phyloP scores from a whole-genome alignment of 768 basidiomycete species.

The Rhodotorula graminis region DNA sequence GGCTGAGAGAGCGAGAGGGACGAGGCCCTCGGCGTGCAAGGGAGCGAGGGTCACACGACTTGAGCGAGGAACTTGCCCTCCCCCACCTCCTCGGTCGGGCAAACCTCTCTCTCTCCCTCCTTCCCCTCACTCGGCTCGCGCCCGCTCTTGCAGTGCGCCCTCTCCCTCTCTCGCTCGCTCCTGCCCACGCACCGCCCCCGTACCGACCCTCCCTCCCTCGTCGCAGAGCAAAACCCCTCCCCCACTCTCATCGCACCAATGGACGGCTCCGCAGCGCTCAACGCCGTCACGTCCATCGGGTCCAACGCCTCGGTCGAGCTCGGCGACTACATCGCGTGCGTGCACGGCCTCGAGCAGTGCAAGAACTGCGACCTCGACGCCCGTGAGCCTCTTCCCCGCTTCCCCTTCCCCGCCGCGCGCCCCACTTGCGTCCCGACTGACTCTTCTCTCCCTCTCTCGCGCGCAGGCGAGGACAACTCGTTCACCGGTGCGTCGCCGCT shows the following conservation, averaged over 20 bases:
- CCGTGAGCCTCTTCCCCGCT: not conserved
- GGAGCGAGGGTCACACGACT: not conserved
- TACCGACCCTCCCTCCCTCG: not conserved
- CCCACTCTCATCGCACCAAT: not conserved
- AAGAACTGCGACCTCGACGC: slow-evolving; percentile 11
- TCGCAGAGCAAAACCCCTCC: not conserved
- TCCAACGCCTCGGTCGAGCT: slow-evolving; percentile 23
- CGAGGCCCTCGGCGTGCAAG: not conserved
- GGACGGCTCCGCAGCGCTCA: slow-evolving; percentile 30
- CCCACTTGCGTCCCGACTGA: not conserved
- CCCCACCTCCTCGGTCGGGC: not conserved
- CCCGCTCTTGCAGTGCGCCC: not conserved
- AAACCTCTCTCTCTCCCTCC: not conserved
- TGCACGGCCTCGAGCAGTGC: slow-evolving; percentile 21
- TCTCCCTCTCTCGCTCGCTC: not conserved
- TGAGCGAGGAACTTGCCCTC: not conserved
- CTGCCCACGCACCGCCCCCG: not conserved
- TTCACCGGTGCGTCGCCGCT: slow-evolving; percentile 10
- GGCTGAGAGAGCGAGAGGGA: not conserved
- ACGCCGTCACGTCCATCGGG: slow-evolving; percentile 19
- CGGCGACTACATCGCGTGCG: slow-evolving; percentile 23
- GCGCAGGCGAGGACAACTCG: slow-evolving; percentile 30
- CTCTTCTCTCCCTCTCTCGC: not conserved
- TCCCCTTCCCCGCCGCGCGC: no score
- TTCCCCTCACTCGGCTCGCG: not conserved